phyloP scores from a whole-genome alignment of 148 eudicot species.

The Linanthus parryae region DNA sequence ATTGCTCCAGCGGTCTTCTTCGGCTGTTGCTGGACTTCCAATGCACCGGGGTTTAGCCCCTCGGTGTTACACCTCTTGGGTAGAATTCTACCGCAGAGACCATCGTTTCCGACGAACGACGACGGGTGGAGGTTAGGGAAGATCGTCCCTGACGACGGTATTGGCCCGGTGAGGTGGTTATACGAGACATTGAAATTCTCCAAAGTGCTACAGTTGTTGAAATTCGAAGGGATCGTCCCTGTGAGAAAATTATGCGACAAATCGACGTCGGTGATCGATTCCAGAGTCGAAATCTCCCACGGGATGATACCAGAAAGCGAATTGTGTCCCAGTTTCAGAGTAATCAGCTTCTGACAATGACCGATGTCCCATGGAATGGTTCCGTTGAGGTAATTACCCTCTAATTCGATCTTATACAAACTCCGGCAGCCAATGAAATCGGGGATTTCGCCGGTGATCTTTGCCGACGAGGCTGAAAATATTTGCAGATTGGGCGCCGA shows the following conservation, averaged over 20 bases:
- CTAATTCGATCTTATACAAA: conserved; percentile 72
- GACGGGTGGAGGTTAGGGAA: conserved; percentile 75
- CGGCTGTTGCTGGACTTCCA: conserved; percentile 22
- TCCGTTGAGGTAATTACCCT: conserved; percentile 57
- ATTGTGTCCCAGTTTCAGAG: conserved; percentile 48
- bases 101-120: conserved; percentile 77
- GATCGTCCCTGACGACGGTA: conserved; percentile 55
- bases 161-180: conserved; percentile 59
- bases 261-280: conserved; percentile 74
- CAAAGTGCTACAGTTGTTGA: conserved; percentile 56
- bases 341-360: conserved; percentile 68
- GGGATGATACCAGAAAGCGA: conserved; percentile 84
- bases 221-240: conserved; percentile 72
- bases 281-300: conserved; percentile 85
- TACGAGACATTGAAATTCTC: conserved; percentile 84
- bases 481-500: conserved; percentile 56
- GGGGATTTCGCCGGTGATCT: conserved; percentile 56
- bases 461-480: conserved; percentile 45
- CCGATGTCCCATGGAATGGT: conserved; percentile 80
- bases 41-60: conserved; percentile 17
- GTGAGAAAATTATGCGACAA: conserved; percentile 51
- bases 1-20: conserved; percentile 52
- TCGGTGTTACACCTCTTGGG: conserved; percentile 42
- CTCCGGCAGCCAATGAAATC: conserved; percentile 65
- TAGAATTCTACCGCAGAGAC: conserved; percentile 60